Evolutionary conservation across 176 grass and related monocot genomes (phyloP), one percentile per base, ranked within the genome.

Genomic region (Musa troglodytarum): DNA sequence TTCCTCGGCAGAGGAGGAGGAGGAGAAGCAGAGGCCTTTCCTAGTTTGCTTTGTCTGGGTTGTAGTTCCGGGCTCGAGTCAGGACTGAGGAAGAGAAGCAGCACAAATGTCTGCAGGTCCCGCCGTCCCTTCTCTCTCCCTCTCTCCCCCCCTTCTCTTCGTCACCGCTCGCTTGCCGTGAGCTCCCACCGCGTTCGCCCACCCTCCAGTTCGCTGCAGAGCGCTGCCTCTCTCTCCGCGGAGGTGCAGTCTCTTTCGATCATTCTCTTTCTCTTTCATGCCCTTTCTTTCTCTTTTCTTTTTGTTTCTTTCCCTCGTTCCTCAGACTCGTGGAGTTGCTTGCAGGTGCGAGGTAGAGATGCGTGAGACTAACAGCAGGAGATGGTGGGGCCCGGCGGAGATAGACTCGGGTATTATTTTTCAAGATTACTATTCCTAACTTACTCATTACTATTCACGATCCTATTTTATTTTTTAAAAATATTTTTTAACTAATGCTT

Each of bases 221-320:
- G 34, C 34, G 34, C 26, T 28, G 26, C 26, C 19, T 20, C 17
- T 61, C 57, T 61, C 15, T 8, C 14, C n/a, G 57, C 5, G 57
- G 20, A 20, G 16, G 57, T 61, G 57, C 57, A 20, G 57, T 21
- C 57, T 10, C 57, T n/a, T 19, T 61, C 57, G 1, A 19, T 61
- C 57, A 7, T n/a, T n/a, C 57, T 61, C n/a, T 20, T 61, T 61
- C 57, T 21, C n/a, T 61, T 19, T 20, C 57, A n/a, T 59, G 57
- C n/a, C 57, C 19, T n/a, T n/a, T 59, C 56, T 59, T 59, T 59
- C 56, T 59, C 56, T 59, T 61, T 61, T 61, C 57, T 61, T 61
- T 61, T 61, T 61, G 57, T 61, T 21, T 21, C 19, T 20, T 21
- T 61, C 19, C 8, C 17, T n/a, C 16, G 0, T 61, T n/a, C 16